Conservation (phyloP, 2,329 filamentous ascomycete species). For the Falciphora oryzae region DNA sequence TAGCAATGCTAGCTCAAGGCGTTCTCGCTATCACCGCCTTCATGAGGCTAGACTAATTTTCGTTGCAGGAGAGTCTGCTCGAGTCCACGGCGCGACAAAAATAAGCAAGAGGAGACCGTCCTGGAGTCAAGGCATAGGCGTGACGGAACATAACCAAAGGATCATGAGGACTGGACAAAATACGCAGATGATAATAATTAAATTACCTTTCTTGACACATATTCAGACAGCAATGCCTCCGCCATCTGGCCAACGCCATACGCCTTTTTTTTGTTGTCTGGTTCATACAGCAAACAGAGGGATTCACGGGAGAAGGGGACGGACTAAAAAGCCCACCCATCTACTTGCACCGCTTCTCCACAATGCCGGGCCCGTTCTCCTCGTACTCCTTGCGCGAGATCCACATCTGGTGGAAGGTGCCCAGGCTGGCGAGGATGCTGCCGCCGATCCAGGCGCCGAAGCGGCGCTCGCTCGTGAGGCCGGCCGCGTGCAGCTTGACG, state of each 20-base stretch:
- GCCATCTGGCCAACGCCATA: neutral
- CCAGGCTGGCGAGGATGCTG: conserved; percentile 83
- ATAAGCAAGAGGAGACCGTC: no score
- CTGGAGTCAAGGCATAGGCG: neutral
- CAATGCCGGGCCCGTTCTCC: conserved; percentile 83
- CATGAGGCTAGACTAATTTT: no score
- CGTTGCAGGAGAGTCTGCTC: no score
- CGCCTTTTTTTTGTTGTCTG: neutral
- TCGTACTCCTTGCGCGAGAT: conserved; percentile 97
- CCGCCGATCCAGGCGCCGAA: conserved; percentile 71
- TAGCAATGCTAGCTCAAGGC: no score
- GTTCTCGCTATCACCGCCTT: no score
- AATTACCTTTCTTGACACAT: neutral
- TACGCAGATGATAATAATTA: neutral
- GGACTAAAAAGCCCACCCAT: neutral
- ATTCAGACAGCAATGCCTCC: neutral
- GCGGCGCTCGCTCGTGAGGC: conserved; percentile 80
- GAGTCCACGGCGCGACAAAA: no score
- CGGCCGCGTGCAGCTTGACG: conserved; percentile 83
- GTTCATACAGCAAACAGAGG: neutral
- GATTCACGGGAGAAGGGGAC: no score
- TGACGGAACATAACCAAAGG: neutral
- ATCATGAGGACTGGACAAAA: neutral
- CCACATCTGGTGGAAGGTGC: conserved; percentile 99
- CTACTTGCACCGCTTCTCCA: conserved; percentile 94